Evolutionary conservation across 257 asterid genomes (phyloP), one percentile per base, ranked within the genome.

Genomic region (Salvia splendens): DNA sequence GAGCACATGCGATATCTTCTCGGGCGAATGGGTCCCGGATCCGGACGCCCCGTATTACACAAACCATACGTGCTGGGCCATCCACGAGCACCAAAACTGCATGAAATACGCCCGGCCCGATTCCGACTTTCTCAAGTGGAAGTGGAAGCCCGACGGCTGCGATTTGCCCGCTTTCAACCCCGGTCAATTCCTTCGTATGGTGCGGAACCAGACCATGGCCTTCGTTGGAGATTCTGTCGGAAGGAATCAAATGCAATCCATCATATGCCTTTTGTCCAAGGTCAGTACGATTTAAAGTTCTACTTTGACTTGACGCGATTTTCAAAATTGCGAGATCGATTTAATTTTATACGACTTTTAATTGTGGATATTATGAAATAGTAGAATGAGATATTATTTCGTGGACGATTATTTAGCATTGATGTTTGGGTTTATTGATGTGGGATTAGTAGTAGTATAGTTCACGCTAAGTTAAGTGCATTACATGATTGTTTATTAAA

Each of bases 171-270:
- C 63, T 28, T 75, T 85, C 36, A 68, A 83, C 69, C 88, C 91
- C 48, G 68, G 7, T 52, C 85, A 73, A 68, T 85, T 85, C 68
- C 40, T 85, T 76, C 86, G 80, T 65, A 72, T 80, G 65, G 74
- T 77, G 52, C 77, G 86, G 65, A 73, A 48, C 8, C 83, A 81
- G 75, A 66, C 83, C 2, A n/a, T 85, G 79, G 88, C 86, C 0
- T 85, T 85, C 59, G 82, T 85, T n/a, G 91, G 91, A 4, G 91
- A 85, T 40, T 83, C 91, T 1, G 83, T 83, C 0, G 91, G 86
- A 12, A 79, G 91, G 75, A 85, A 85, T 61, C 88, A 85, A 64
- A 70, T 85, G 87, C 91, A 85, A 28, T 85, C 91, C 73, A 70
- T 85, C 76, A 79, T 81, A 11, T 85, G 91, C 77, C 85, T 85